Percentiles rank a stretch among this genome's conserved stretches.
These are phyloP conservation scores for Paramecium tetraurelia DNA, from an alignment of 73 alveolate species.

Conservation along the genomic window DNA sequence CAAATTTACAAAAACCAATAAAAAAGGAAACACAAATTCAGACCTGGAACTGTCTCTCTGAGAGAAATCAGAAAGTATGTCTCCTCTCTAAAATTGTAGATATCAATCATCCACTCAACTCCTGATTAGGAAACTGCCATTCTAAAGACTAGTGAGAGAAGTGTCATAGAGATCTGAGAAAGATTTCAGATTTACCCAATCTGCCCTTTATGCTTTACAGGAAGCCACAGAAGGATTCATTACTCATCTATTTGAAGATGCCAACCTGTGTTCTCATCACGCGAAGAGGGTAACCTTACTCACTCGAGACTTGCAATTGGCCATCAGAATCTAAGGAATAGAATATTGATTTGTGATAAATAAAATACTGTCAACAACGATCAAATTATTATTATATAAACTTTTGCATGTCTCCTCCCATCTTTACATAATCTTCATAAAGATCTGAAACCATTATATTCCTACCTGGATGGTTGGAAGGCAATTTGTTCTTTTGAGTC, in stretches of 20 bases:
- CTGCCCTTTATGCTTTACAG: constrained; percentile 75
- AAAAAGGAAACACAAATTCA: constrained; percentile 70
- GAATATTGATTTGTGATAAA: constrained; percentile 40
- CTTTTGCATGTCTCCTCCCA: background rate
- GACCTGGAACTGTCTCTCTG: constrained; percentile 91
- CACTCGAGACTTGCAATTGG: constrained; percentile 80
- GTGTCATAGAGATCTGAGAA: constrained; percentile 67
- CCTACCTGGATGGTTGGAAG: background rate
- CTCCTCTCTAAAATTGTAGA: background rate
- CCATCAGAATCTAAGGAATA: constrained; percentile 88
- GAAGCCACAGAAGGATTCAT: constrained; percentile 84
- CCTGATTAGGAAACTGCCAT: constrained; percentile 79
- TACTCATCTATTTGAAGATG: constrained; percentile 44
- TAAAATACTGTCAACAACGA: background rate
- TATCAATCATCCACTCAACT: constrained; percentile 80
- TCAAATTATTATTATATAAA: background rate
- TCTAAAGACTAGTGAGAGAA: constrained; percentile 81
- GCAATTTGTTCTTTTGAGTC: background rate
- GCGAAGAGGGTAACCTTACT: constrained; percentile 85
- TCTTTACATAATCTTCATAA: background rate
- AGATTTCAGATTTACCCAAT: constrained; percentile 71
- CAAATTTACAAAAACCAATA: background rate
- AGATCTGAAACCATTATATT: background rate
- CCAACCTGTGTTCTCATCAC: constrained; percentile 82
- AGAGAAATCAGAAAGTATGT: constrained; percentile 85